A percentile compares a stretch with the other conserved stretches of the same genome.
Evolutionary conservation across 1,284 basidiomycete species (phyloP).

Genomic region (Schizophyllum commune): DNA sequence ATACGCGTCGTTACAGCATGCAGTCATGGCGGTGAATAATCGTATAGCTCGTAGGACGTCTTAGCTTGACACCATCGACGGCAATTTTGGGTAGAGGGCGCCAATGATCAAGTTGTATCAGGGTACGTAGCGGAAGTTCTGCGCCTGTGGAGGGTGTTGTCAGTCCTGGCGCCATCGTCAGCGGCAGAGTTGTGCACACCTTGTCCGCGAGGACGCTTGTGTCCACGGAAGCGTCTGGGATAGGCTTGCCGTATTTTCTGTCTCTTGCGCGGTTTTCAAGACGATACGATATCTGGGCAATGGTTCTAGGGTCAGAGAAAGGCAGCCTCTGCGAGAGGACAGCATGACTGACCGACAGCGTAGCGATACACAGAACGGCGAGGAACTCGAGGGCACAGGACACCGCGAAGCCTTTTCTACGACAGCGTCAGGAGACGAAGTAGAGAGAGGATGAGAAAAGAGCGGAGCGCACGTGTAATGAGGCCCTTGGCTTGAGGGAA

Average conservation of each 20-base stretch:
- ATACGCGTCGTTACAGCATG: no score
- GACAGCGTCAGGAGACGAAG: background rate
- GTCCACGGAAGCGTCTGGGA: slow-evolving; percentile 45
- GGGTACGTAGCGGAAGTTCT: slow-evolving; percentile 40
- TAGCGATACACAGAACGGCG: slow-evolving; percentile 41
- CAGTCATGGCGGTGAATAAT: no score
- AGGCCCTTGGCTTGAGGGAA: slow-evolving; percentile 56
- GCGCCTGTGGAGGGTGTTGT: slow-evolving; percentile 25
- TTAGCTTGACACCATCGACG: no score
- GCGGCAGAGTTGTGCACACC: slow-evolving; percentile 25
- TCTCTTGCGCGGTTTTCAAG: slow-evolving; percentile 54
- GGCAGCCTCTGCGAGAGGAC: background rate
- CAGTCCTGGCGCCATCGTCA: background rate
- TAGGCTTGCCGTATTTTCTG: slow-evolving; percentile 43
- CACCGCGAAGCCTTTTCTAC: slow-evolving; percentile 61
- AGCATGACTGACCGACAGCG: slow-evolving; percentile 49
- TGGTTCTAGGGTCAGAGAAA: background rate
- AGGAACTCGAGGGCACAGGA: slow-evolving; percentile 52
- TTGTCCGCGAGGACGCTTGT: slow-evolving; percentile 62
- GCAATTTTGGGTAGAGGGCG: no score
- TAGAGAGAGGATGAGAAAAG: background rate
- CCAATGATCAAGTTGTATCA: slow-evolving; percentile 15
- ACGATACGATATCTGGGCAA: slow-evolving; percentile 48
- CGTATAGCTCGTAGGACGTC: no score
- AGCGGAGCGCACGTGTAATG: slow-evolving; percentile 43